A percentile compares a stretch with the other conserved stretches of the same genome.
These are phyloP conservation scores for Entamoeba dispar DNA, from an alignment of 208 protist species.

Conservation along the genomic window DNA sequence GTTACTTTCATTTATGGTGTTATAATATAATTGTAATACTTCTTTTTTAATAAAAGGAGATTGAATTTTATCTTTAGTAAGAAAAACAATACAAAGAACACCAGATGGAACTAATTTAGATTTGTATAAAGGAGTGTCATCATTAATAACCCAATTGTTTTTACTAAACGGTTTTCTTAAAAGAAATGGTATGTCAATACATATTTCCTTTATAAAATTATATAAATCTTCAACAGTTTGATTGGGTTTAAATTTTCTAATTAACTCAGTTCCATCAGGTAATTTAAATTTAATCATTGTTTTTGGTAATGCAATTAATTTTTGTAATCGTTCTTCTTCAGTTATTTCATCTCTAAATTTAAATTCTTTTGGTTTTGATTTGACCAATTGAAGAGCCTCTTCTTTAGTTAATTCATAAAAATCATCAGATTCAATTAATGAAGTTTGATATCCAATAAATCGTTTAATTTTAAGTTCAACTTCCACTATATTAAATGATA, in stretches of 20 bases:
- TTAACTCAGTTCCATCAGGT: not conserved
- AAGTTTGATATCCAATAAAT: not conserved
- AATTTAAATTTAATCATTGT: not conserved
- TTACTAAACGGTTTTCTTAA: not conserved
- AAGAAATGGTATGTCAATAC: not conserved
- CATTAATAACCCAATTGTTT: not conserved
- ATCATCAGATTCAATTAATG: not conserved
- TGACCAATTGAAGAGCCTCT: not conserved
- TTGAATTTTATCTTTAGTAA: too few species aligned
- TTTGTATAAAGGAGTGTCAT: not conserved
- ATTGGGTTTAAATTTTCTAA: not conserved
- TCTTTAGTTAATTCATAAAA: not conserved
- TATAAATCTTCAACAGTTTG: not conserved
- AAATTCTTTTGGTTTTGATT: not conserved
- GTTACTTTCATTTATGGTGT: not conserved
- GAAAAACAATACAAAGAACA: not conserved
- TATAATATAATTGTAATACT: not conserved
- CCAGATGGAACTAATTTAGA: not conserved
- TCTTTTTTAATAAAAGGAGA: not conserved
- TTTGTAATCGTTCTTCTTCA: not conserved
- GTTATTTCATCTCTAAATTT: not conserved
- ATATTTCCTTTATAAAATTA: not conserved
- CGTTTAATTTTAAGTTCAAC: not conserved
- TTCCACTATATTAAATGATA: not conserved
- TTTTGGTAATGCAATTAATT: not conserved